Percentiles rank a stretch among this genome's conserved stretches.
Evolutionary conservation across 371 early-diverging fungal genomes (phyloP).

Genomic region (Rhizopus sp.): DNA sequence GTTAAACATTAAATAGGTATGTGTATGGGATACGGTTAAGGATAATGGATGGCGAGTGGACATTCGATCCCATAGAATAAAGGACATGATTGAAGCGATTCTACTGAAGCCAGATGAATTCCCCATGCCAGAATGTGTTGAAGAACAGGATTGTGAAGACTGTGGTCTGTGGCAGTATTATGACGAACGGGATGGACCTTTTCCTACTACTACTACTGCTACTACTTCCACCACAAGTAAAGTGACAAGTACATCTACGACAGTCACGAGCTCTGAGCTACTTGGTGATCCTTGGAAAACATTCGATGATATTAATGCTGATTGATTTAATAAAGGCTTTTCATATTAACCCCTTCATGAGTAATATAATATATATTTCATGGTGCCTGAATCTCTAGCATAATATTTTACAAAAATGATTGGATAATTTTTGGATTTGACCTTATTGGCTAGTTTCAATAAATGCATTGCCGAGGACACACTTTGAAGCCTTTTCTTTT

Average conservation of each 20-base stretch:
- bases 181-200: constrained; percentile 33
- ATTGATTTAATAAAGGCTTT: no score
- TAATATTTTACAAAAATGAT: no score
- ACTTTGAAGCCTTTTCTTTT: neutral
- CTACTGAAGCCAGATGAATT: constrained; percentile 57
- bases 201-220: neutral
- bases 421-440: no score
- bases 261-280: neutral
- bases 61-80: constrained; percentile 77
- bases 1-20: constrained; percentile 28
- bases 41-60: constrained; percentile 73
- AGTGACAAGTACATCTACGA: neutral
- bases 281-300: no score
- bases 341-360: no score
- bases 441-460: no score
- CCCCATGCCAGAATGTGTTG: constrained; percentile 49
- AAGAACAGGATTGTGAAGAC: constrained; percentile 71
- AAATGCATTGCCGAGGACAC: no score
- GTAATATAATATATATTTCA: no score
- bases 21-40: constrained; percentile 72
- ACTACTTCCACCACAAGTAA: constrained; percentile 1
- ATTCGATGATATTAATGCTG: no score
- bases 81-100: constrained; percentile 78
- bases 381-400: no score
- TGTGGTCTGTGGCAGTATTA: constrained; percentile 75